Conservation (phyloP, 2,329 filamentous ascomycete genomes). For the Hypoxylon sp. region DNA sequence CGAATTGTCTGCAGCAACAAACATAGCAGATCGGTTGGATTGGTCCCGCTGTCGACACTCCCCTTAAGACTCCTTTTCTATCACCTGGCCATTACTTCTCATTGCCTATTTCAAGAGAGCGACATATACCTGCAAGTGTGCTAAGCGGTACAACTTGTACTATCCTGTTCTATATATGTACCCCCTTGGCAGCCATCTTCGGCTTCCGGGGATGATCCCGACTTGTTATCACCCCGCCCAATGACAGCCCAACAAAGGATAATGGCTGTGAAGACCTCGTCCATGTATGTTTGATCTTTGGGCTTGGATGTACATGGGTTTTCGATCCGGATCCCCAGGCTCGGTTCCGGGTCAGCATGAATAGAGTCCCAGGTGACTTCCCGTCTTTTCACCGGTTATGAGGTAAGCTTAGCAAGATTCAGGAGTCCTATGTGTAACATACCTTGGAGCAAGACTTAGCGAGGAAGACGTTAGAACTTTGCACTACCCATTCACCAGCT, state of each 20-base stretch:
- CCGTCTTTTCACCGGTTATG: conserved; percentile 10
- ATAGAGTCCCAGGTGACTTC: conserved; percentile 24
- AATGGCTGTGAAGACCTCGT: conserved; percentile 27
- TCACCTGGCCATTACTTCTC: neutral
- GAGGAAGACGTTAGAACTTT: conserved; percentile 16
- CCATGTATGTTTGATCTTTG: conserved; percentile 42
- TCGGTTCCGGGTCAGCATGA: conserved; percentile 33
- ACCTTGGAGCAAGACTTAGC: conserved; percentile 15
- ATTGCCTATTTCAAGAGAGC: neutral
- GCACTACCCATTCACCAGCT: neutral
- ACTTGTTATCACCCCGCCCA: conserved; percentile 41
- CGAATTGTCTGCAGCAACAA: conserved; percentile 2
- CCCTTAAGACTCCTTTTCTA: conserved; percentile 1
- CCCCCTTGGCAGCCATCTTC: conserved; percentile 34
- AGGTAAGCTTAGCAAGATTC: conserved; percentile 18
- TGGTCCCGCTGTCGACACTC: neutral
- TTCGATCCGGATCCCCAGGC: conserved; percentile 39
- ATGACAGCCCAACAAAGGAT: conserved; percentile 36
- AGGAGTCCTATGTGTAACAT: conserved; percentile 18
- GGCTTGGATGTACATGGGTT: conserved; percentile 39
- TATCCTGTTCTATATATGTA: conserved; percentile 28
- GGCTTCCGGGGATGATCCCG: conserved; percentile 41
- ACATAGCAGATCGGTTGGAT: conserved; percentile 3
- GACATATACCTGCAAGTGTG: conserved; percentile 1
- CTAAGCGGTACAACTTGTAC: conserved; percentile 21